Evolutionary conservation across 2,329 filamentous ascomycete species (phyloP), one percentile per base, ranked within the genome.

Genomic region (Acrocalymma vagum): DNA sequence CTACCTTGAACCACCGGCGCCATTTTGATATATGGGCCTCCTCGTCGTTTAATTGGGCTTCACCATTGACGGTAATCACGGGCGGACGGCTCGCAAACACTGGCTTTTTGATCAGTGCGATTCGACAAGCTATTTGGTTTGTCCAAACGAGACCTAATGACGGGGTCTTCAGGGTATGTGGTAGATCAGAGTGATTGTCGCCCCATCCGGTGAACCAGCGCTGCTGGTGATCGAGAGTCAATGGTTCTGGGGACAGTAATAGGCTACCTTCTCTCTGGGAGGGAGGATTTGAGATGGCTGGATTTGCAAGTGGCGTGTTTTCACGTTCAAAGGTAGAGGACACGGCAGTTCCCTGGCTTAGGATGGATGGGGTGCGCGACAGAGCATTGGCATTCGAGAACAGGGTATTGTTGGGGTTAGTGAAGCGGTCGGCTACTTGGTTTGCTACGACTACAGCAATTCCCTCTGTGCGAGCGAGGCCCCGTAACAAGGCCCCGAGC

Each of bases 131-230:
- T 32, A 96, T 84, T 73, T 96, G 92, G 20, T 91, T 93, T 3
- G 90, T 85, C 93, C 93, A 97, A 9, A 95, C 87, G 6, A 96
- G 78, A 1, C 93, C 93, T 16, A 97, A 72, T 6, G 88, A 88
- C 0, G 93, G 93, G 0, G 89, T 96, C 72, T 96, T 97, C 39
- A 87, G 58, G 1, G 48, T 52, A 11, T 63, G 50, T 8, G 49
- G 25, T 4, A 60, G 46, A 17, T 58, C 61, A 13, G 53, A 61
- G 58, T 11, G 78, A 10, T 51, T 42, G 66, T 95, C 89, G 15
- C 93, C 91, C 93, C 94, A 96, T 50, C 94, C 92, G 4, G 92
- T 95, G 72, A 96, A 95, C 83, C 92, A 96, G 28, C 88, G 82
- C 67, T 96, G 90, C 70, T 97, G 93, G 69, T 96, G 88, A 57